Percentiles rank a stretch among this genome's conserved stretches.
phyloP scores from a whole-genome alignment of 306 rosid genomes.

The Cicer chorassanicum region DNA sequence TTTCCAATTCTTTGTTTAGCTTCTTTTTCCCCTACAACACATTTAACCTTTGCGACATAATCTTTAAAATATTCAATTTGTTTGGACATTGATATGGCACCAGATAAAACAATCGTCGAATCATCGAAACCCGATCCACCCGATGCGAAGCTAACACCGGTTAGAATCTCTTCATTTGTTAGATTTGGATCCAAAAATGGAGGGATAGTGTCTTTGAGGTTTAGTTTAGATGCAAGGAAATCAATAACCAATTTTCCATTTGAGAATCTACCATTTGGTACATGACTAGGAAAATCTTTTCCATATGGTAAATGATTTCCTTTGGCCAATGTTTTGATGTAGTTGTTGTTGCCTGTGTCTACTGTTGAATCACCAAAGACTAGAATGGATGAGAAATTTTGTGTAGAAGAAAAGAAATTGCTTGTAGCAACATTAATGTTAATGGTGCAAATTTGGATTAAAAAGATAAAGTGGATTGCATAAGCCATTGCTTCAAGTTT shows the following conservation, averaged over 20 bases:
- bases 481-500: conserved; percentile 48
- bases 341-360: conserved; percentile 73
- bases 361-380: conserved; percentile 70
- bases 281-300: conserved; percentile 58
- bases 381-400: conserved; percentile 58
- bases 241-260: conserved; percentile 70
- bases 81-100: conserved; percentile 52
- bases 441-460: conserved; percentile 43
- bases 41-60: conserved; percentile 50
- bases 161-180: conserved; percentile 51
- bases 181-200: conserved; percentile 58
- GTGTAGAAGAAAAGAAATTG: conserved; percentile 28
- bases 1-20: conserved; percentile 44
- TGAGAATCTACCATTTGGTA: conserved; percentile 66
- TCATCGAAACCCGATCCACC: conserved; percentile 65
- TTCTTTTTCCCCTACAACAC: conserved; percentile 53
- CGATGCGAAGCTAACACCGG: conserved; percentile 72
- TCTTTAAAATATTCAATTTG: conserved; percentile 59
- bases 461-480: conserved; percentile 33
- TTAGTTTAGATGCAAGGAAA: conserved; percentile 54
- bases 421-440: conserved; percentile 22
- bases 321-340: conserved; percentile 49
- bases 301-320: conserved; percentile 70
- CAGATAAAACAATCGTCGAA: conserved; percentile 39
- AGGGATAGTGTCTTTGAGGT: conserved; percentile 63